These are phyloP conservation scores for Lunularia cruciata DNA, from an alignment of 225 moss, liverwort and hornwort genomes.

Conservation along the genomic window DNA sequence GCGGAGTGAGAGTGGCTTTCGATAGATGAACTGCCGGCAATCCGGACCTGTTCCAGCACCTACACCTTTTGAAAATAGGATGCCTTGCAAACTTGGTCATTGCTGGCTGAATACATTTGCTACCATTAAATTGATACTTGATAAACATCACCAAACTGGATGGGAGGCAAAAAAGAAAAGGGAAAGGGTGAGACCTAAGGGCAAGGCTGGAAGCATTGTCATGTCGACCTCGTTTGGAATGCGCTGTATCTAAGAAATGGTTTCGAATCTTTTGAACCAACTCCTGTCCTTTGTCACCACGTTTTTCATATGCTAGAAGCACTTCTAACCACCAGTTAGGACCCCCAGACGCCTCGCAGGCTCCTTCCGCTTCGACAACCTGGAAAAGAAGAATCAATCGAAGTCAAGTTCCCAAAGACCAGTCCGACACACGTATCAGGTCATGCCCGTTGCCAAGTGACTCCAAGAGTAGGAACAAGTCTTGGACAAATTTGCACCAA, in stretches of 20 bases:
- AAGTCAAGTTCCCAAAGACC: too few species aligned
- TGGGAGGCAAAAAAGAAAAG: not conserved
- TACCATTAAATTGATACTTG: not conserved
- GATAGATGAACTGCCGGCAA: too few species aligned
- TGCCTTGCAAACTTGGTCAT: too few species aligned
- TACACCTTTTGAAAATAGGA: too few species aligned
- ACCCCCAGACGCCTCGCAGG: slow-evolving; percentile 56
- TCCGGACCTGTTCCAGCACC: too few species aligned
- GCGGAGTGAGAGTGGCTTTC: too few species aligned
- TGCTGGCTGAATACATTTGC: too few species aligned
- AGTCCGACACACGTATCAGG: too few species aligned
- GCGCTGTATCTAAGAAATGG: slow-evolving; percentile 74
- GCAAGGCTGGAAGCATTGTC: slow-evolving; percentile 95
- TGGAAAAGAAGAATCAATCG: too few species aligned
- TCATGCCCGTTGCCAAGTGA: too few species aligned
- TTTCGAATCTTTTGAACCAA: slow-evolving; percentile 65
- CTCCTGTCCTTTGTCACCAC: slow-evolving; percentile 55
- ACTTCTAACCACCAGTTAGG: slow-evolving; percentile 85
- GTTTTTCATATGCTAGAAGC: slow-evolving; percentile 47
- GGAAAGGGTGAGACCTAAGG: slow-evolving; percentile 48
- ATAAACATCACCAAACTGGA: not conserved
- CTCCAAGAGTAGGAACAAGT: too few species aligned
- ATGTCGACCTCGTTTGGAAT: slow-evolving; percentile 69
- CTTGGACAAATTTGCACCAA: too few species aligned
- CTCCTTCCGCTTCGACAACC: slow-evolving; percentile 67